Evolutionary conservation across 352 stramenopile species (phyloP).

Genomic region (Phytophthora lateralis): DNA sequence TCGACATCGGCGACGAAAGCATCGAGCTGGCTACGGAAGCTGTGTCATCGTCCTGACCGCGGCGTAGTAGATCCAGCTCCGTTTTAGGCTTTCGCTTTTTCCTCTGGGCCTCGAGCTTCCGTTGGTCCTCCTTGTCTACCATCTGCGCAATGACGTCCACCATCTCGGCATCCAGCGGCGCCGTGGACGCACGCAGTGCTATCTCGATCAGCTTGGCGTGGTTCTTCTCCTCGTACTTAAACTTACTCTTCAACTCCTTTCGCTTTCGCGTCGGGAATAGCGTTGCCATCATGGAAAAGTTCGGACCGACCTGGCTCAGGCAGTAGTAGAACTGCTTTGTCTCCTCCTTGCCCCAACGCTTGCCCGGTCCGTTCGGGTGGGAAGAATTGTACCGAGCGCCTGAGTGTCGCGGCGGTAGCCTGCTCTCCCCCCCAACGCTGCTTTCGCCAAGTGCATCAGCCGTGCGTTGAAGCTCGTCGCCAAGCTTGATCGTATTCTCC

Average conservation of each 20-base stretch:
- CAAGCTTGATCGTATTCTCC: conserved; percentile 71
- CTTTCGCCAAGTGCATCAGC: conserved; percentile 40
- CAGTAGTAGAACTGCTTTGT: conserved; percentile 91
- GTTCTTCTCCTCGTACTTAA: conserved; percentile 88
- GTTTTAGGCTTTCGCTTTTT: conserved; percentile 36
- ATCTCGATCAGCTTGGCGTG: conserved; percentile 80
- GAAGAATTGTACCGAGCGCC: conserved; percentile 47
- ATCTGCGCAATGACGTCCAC: conserved; percentile 81
- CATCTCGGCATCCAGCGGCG: conserved; percentile 81
- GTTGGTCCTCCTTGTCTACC: conserved; percentile 73
- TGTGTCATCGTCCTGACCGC: conserved; percentile 26
- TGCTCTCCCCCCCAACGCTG: conserved; percentile 25
- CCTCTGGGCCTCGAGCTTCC: conserved; percentile 53
- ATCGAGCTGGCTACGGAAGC: conserved; percentile 31
- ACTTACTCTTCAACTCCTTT: conserved; percentile 88
- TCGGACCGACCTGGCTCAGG: conserved; percentile 80
- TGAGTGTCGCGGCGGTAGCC: conserved; percentile 39
- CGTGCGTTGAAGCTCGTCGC: conserved; percentile 44
- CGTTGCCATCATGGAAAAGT: conserved; percentile 90
- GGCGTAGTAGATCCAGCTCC: conserved; percentile 12
- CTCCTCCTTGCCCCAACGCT: conserved; percentile 80
- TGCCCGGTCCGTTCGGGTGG: conserved; percentile 50
- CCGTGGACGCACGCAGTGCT: conserved; percentile 68
- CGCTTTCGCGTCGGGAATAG: conserved; percentile 83
- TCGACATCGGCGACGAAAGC: conserved; percentile 37